These are phyloP conservation scores for Endotrypanum monterogeii DNA, from an alignment of 208 protist genomes.

Conservation along the genomic window DNA sequence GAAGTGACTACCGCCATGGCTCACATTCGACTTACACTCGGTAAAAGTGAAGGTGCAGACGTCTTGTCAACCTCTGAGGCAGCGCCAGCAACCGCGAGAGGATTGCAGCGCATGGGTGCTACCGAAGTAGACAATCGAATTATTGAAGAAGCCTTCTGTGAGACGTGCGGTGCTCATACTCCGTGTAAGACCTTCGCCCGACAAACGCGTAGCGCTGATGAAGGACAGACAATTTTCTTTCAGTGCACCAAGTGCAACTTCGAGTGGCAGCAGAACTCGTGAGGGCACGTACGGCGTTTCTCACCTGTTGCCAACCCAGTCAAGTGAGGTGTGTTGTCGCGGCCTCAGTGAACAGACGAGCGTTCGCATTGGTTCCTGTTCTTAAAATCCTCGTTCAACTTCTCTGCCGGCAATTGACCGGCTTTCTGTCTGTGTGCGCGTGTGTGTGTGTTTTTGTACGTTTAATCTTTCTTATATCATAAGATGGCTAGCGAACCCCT, in stretches of 20 bases:
- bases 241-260: conserved; percentile 85
- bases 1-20: conserved; percentile 39
- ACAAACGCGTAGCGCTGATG: conserved; percentile 91
- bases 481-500: neutral
- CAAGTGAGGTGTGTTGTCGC: neutral
- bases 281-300: conserved; percentile 2
- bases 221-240: conserved; percentile 93
- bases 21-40: conserved; percentile 27
- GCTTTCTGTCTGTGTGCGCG: neutral
- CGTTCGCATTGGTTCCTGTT: neutral
- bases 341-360: neutral
- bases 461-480: neutral
- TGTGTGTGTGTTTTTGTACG: neutral
- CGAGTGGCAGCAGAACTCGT: conserved; percentile 93
- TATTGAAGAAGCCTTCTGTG: conserved; percentile 88
- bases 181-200: conserved; percentile 82
- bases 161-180: conserved; percentile 66
- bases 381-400: neutral
- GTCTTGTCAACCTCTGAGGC: conserved; percentile 1
- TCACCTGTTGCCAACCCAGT: neutral
- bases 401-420: too few species aligned
- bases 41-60: conserved; percentile 11
- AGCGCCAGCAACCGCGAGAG: neutral
- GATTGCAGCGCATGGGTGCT: conserved; percentile 30
- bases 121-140: conserved; percentile 83